These are phyloP conservation scores for Xylaria flabelliformis DNA, from an alignment of 495 filamentous ascomycete species.

Conservation along the genomic window DNA sequence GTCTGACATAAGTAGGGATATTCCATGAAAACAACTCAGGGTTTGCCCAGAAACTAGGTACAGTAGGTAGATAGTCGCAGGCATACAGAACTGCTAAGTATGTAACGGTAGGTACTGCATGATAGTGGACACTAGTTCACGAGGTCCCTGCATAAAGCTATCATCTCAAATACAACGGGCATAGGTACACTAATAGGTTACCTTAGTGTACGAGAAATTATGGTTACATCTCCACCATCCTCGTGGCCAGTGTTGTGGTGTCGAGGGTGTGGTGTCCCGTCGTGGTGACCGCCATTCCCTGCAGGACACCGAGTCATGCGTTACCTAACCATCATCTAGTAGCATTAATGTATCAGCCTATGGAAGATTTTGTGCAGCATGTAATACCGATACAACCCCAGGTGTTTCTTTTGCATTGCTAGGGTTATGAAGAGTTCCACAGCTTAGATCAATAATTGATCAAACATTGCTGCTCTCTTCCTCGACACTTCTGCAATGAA, in stretches of 20 bases:
- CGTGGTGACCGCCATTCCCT: conserved; percentile 27
- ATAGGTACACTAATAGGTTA: conserved; percentile 16
- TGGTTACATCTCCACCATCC: conserved; percentile 25
- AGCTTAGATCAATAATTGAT: conserved; percentile 8
- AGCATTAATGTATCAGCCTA: conserved; percentile 13
- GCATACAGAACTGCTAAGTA: neutral
- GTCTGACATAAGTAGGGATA: conserved; percentile 18
- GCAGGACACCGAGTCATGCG: conserved; percentile 29
- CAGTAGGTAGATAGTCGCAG: neutral
- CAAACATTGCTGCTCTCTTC: conserved; percentile 7
- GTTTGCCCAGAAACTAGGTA: neutral
- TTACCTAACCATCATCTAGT: conserved; percentile 14
- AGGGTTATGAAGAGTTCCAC: neutral
- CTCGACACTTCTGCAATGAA: neutral
- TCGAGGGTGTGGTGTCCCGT: conserved; percentile 14
- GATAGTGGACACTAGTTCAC: conserved; percentile 6
- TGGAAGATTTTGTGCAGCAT: conserved; percentile 16
- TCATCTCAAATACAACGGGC: conserved; percentile 16
- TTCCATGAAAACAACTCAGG: conserved; percentile 4
- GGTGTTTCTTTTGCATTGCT: conserved; percentile 4
- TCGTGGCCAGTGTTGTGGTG: conserved; percentile 11
- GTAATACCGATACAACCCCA: conserved; percentile 17
- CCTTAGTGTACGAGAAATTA: neutral
- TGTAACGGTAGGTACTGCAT: conserved; percentile 5
- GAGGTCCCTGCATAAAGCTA: conserved; percentile 23